phyloP scores from a whole-genome alignment of 2,329 filamentous ascomycete species.

The Nothophaeocryptopus gaeumannii region DNA sequence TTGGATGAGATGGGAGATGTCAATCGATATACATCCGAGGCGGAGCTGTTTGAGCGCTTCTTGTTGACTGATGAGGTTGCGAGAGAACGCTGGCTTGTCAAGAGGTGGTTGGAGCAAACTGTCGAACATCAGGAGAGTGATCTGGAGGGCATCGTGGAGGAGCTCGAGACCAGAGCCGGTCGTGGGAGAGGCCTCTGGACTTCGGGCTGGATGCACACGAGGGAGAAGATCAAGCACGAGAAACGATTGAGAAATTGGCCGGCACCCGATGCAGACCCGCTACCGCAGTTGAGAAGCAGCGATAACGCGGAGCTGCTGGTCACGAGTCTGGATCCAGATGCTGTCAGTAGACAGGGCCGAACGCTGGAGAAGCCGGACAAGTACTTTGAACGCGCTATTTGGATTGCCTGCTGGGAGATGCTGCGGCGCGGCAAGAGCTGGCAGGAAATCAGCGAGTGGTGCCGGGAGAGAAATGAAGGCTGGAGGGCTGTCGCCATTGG shows the following conservation, averaged over 20 bases:
- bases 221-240: slow-evolving; percentile 81
- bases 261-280: slow-evolving; percentile 51
- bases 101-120: slow-evolving; percentile 82
- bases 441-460: slow-evolving; percentile 78
- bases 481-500: slow-evolving; percentile 87
- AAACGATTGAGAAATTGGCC: slow-evolving; percentile 68
- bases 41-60: slow-evolving; percentile 70
- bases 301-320: slow-evolving; percentile 65
- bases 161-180: slow-evolving; percentile 65
- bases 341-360: slow-evolving; percentile 72
- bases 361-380: slow-evolving; percentile 78
- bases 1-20: slow-evolving; percentile 34
- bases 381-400: slow-evolving; percentile 84
- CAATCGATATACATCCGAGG: slow-evolving; percentile 57
- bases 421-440: slow-evolving; percentile 77
- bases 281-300: slow-evolving; percentile 41
- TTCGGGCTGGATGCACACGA: slow-evolving; percentile 89
- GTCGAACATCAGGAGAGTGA: slow-evolving; percentile 66
- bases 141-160: slow-evolving; percentile 71
- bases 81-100: slow-evolving; percentile 72
- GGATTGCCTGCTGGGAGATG: slow-evolving; percentile 93
- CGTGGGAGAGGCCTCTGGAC: slow-evolving; percentile 74
- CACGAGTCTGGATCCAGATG: slow-evolving; percentile 90
- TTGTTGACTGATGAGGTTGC: slow-evolving; percentile 69
- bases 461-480: slow-evolving; percentile 75